Conservation (phyloP, 2,329 filamentous ascomycete genomes). For the Corynespora cassiicola region DNA sequence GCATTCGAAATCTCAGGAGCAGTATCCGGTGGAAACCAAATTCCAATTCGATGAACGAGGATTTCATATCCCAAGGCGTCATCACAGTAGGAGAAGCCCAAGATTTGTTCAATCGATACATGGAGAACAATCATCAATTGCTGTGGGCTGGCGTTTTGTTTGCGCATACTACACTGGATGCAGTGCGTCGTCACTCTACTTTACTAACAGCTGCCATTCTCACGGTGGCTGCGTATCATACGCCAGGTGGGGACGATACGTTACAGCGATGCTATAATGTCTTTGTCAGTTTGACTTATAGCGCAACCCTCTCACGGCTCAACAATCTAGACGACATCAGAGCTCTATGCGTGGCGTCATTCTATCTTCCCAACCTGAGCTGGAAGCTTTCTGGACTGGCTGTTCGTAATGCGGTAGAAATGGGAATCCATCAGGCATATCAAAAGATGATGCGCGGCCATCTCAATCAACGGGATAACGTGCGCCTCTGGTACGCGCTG, state of each 20-base stretch:
- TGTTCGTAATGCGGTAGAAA: slow-evolving; percentile 48
- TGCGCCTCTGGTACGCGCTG: slow-evolving; percentile 48
- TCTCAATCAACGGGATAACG: slow-evolving; percentile 42
- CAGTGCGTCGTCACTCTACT: slow-evolving; percentile 36
- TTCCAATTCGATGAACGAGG: slow-evolving; percentile 32
- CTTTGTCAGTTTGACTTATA: slow-evolving; percentile 40
- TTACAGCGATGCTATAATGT: slow-evolving; percentile 40
- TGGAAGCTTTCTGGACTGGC: slow-evolving; percentile 49
- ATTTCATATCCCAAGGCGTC: slow-evolving; percentile 40
- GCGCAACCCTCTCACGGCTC: slow-evolving; percentile 40
- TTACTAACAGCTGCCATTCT: slow-evolving; percentile 39
- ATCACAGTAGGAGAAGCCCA: slow-evolving; percentile 34
- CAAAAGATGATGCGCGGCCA: slow-evolving; percentile 43
- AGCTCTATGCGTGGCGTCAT: slow-evolving; percentile 47
- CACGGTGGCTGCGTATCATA: slow-evolving; percentile 37
- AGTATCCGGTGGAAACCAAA: slow-evolving; percentile 29
- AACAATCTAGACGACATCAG: slow-evolving; percentile 48
- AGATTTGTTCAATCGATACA: slow-evolving; percentile 36
- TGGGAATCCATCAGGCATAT: slow-evolving; percentile 48
- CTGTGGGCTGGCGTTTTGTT: slow-evolving; percentile 42
- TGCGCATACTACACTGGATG: slow-evolving; percentile 35
- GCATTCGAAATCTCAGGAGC: slow-evolving; percentile 40
- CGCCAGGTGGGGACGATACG: slow-evolving; percentile 32
- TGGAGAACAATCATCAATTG: slow-evolving; percentile 36
- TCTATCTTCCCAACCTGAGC: slow-evolving; percentile 49